Conservation (phyloP, 1,284 basidiomycete species). For the Testicularia cyperi region DNA sequence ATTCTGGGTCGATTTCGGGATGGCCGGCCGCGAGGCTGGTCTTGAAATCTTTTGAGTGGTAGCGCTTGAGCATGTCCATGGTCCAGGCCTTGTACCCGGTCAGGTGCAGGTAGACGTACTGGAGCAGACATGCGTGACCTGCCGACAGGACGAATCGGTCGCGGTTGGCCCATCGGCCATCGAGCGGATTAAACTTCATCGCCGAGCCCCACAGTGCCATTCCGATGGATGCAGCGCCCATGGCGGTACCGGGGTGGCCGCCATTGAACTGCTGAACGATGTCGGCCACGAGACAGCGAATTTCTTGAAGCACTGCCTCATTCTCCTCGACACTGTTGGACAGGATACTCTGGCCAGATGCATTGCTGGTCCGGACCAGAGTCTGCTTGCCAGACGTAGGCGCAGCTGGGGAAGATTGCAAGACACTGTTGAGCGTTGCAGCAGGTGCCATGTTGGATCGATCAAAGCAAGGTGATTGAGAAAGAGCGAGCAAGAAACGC, state of each 20-base stretch:
- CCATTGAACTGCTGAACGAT: slow-evolving; percentile 68
- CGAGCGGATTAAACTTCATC: slow-evolving; percentile 80
- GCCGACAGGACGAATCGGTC: slow-evolving; percentile 71
- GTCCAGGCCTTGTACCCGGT: slow-evolving; percentile 74
- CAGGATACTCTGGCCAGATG: background rate
- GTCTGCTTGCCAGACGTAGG: too few relatives aligned
- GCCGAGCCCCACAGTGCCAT: slow-evolving; percentile 77
- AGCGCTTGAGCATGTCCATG: slow-evolving; percentile 74
- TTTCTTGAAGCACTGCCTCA: slow-evolving; percentile 54
- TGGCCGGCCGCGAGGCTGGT: slow-evolving; percentile 66
- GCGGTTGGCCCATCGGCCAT: slow-evolving; percentile 71
- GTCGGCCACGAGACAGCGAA: slow-evolving; percentile 43
- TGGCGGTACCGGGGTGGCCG: slow-evolving; percentile 62
- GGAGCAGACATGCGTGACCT: slow-evolving; percentile 63
- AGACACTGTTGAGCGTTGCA: too few relatives aligned
- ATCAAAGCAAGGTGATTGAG: too few relatives aligned
- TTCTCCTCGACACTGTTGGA: background rate
- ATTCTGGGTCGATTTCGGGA: slow-evolving; percentile 76
- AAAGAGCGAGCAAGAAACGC: too few relatives aligned
- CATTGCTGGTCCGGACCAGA: slow-evolving; percentile 1
- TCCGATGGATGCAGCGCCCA: slow-evolving; percentile 78
- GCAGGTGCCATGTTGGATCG: too few relatives aligned
- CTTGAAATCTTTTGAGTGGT: slow-evolving; percentile 71
- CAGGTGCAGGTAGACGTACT: slow-evolving; percentile 78
- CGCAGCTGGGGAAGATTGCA: too few relatives aligned